Conservation (phyloP, 163 green algal genomes). For the Prototheca wickerhamii region DNA sequence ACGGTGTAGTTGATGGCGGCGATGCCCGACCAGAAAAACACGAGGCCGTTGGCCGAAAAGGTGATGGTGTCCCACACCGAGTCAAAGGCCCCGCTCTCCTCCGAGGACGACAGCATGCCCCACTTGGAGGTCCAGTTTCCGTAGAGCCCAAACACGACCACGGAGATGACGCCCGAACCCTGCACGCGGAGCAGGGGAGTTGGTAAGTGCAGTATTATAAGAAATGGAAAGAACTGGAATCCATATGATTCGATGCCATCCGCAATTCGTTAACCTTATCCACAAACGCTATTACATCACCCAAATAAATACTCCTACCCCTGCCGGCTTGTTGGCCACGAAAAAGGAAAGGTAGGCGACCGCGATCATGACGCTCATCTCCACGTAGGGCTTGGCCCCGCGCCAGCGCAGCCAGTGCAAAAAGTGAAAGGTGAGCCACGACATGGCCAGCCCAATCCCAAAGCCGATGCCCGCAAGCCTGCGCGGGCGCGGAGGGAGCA, state of each 20-base stretch:
- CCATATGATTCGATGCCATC: neutral
- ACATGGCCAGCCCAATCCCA: constrained; percentile 46
- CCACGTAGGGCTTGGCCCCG: constrained; percentile 34
- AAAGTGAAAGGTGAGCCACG: constrained; percentile 32
- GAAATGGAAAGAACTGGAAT: neutral
- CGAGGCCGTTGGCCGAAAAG: constrained; percentile 69
- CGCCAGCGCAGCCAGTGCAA: constrained; percentile 48
- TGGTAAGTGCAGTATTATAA: neutral
- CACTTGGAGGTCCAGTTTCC: constrained; percentile 59
- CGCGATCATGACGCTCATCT: constrained; percentile 57
- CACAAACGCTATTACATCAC: neutral
- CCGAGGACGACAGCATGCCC: constrained; percentile 27
- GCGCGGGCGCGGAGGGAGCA: neutral
- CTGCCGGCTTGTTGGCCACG: constrained; percentile 38
- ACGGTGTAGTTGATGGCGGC: constrained; percentile 75
- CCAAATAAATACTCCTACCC: neutral
- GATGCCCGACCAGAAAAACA: constrained; percentile 85
- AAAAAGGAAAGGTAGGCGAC: constrained; percentile 75
- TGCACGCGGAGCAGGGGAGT: constrained; percentile 5
- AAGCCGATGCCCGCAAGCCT: constrained; percentile 30
- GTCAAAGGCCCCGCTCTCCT: constrained; percentile 42
- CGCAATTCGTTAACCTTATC: no score
- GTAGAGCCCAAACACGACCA: constrained; percentile 81
- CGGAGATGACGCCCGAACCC: constrained; percentile 72
- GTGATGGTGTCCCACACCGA: constrained; percentile 69